A percentile compares a stretch with the other conserved stretches of the same genome.
Conservation (phyloP, 2,329 filamentous ascomycete species). For the Trichophyton schoenleinii region DNA sequence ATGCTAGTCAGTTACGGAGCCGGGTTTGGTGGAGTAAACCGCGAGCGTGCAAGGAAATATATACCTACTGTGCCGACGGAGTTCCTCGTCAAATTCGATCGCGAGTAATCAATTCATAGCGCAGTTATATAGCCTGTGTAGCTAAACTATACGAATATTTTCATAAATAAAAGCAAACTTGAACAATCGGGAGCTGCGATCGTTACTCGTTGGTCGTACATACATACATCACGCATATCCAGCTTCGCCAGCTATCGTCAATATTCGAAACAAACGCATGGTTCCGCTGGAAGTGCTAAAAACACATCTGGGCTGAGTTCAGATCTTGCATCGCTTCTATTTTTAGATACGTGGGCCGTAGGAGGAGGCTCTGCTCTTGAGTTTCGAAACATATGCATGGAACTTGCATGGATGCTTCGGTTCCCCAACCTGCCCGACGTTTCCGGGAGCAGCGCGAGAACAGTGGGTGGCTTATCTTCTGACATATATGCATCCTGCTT, state of each 20-base stretch:
- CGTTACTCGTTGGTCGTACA: not conserved
- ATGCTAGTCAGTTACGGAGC: slow-evolving; percentile 95
- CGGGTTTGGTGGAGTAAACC: slow-evolving; percentile 83
- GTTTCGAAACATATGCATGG: not conserved
- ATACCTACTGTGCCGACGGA: slow-evolving; percentile 90
- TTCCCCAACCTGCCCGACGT: not conserved
- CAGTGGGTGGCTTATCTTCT: not conserved
- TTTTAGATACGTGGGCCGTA: not conserved
- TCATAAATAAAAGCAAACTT: not conserved
- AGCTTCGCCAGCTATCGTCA: not conserved
- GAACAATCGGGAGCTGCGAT: not conserved
- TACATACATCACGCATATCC: not conserved
- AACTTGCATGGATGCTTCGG: not conserved
- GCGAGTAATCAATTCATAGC: slow-evolving; percentile 15
- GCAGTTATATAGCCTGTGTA: not conserved
- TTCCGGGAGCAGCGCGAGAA: not conserved
- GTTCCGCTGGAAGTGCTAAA: not conserved
- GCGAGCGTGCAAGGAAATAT: slow-evolving; percentile 85
- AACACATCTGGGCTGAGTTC: not conserved
- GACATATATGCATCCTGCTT: not conserved
- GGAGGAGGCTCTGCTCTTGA: not conserved
- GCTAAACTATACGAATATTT: not conserved
- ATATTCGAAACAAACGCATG: not conserved
- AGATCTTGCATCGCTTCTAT: not conserved
- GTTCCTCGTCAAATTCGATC: slow-evolving; percentile 77